Evolutionary conservation across 768 basidiomycete genomes (phyloP).

Genomic region (Phallus indusiatus): DNA sequence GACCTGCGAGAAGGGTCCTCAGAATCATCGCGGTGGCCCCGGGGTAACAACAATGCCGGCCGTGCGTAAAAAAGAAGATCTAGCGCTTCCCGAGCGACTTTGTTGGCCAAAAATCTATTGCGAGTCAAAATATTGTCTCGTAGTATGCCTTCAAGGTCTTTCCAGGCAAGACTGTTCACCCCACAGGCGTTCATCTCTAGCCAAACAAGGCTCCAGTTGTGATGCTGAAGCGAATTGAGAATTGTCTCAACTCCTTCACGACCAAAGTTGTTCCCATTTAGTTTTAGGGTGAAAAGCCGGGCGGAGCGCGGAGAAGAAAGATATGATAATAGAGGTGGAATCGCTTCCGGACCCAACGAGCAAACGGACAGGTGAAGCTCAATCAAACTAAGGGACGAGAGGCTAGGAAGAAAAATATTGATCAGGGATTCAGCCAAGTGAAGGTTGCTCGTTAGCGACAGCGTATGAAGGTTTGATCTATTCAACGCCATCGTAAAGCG

Average conservation of each 20-base stretch:
- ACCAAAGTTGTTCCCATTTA: constrained; percentile 49
- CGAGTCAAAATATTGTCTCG: constrained; percentile 26
- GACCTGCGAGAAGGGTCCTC: background rate
- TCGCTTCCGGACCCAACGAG: constrained; percentile 33
- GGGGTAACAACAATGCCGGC: constrained; percentile 25
- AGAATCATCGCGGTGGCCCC: background rate
- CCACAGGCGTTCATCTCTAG: constrained; percentile 44
- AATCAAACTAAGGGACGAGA: constrained; percentile 39
- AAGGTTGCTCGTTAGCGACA: constrained; percentile 44
- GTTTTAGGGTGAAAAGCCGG: constrained; percentile 36
- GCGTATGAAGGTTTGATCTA: constrained; percentile 37
- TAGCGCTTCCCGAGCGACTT: constrained; percentile 38
- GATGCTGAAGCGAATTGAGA: constrained; percentile 32
- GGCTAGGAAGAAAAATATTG: constrained; percentile 36
- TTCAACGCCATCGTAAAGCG: constrained; percentile 44
- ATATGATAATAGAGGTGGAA: constrained; percentile 36
- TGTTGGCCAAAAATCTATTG: constrained; percentile 32
- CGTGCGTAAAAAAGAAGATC: constrained; percentile 41
- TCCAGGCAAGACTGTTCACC: constrained; percentile 21
- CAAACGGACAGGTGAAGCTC: constrained; percentile 49
- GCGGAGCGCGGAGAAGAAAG: constrained; percentile 41
- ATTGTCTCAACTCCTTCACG: constrained; percentile 35
- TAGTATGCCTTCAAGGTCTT: constrained; percentile 25
- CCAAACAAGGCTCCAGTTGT: constrained; percentile 38
- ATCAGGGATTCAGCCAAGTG: constrained; percentile 43